Conservation (phyloP, 164 flowering plant species). For the Chimonanthus praecox region DNA sequence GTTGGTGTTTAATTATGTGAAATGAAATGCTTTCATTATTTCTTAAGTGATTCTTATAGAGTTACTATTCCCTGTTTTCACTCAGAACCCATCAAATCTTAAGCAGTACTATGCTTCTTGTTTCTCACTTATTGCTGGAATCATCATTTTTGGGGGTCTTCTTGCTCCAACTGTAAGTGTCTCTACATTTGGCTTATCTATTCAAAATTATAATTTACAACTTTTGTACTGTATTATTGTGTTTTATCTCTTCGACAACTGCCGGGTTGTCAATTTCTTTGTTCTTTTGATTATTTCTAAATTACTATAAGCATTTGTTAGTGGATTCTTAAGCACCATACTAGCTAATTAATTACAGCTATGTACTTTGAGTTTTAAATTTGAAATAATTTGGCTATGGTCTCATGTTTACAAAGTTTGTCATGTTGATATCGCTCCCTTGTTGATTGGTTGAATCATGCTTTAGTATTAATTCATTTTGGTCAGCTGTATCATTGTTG, state of each 20-base stretch:
- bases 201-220: neutral
- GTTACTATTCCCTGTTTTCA: neutral
- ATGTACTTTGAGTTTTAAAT: too few relatives aligned
- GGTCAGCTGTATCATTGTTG: too few relatives aligned
- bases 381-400: too few relatives aligned
- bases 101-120: conserved; percentile 80
- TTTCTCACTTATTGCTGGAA: conserved; percentile 71
- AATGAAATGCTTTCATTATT: neutral
- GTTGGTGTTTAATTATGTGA: neutral
- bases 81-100: conserved; percentile 70
- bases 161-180: conserved; percentile 88
- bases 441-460: too few relatives aligned
- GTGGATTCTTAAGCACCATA: too few relatives aligned
- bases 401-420: too few relatives aligned
- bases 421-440: too few relatives aligned
- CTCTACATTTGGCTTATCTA: neutral
- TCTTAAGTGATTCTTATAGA: neutral
- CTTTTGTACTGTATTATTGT: neutral
- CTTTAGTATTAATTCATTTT: too few relatives aligned
- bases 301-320: too few relatives aligned
- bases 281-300: too few relatives aligned
- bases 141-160: conserved; percentile 91
- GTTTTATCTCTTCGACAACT: neutral
- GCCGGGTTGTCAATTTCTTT: too few relatives aligned
- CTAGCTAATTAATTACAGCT: too few relatives aligned